Evolutionary conservation across 371 early-diverging fungal species (phyloP), one percentile per base, ranked within the genome.

Genomic region (Mucor ambiguus): DNA sequence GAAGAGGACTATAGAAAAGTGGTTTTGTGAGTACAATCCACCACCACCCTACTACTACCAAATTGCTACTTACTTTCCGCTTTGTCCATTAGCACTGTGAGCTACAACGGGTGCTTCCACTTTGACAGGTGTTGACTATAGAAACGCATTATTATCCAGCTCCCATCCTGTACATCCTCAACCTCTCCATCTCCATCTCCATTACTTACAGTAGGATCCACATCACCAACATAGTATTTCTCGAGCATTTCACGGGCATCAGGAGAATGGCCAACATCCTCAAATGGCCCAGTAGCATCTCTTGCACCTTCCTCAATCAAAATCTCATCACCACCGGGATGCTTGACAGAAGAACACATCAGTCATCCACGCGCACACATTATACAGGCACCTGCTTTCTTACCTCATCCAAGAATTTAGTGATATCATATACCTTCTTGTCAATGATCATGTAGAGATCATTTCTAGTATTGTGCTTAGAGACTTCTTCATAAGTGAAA

Each of bases 251-350:
- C 91, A 60, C 89, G 91, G 22, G 98, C 98, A 69, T 95, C 95
- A 37, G 94, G 92, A 33, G 94, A 93, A 83, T 98, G 98, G 46
- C 95, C 95, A 61, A 98, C 93, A 76, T 96, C 97, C 64, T 96
- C 95, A 79, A 97, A 98, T 46, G 95, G 92, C 65, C 90, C 95
- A 52, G 95, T 92, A 28, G 95, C 95, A 77, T 98, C 96, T 68
- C 80, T 77, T 61, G 95, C 97, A 63, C 81, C 91, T 72, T 87
- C 85, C 64, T 92, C 91, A 44, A 91, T 67, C 60, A 92, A 72
- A 8, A 92, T 90, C 71, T 92, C 92, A 69, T 90, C 92, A 76
- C 93, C 93, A 72, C 93, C 92, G 29, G 93, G 93, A 74, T 93
- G 92, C 91, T 92, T 77, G n/a, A n/a, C 43, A 52, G 24, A 49